Conservation (phyloP, 768 basidiomycete genomes). For the Daedalea quercina region DNA sequence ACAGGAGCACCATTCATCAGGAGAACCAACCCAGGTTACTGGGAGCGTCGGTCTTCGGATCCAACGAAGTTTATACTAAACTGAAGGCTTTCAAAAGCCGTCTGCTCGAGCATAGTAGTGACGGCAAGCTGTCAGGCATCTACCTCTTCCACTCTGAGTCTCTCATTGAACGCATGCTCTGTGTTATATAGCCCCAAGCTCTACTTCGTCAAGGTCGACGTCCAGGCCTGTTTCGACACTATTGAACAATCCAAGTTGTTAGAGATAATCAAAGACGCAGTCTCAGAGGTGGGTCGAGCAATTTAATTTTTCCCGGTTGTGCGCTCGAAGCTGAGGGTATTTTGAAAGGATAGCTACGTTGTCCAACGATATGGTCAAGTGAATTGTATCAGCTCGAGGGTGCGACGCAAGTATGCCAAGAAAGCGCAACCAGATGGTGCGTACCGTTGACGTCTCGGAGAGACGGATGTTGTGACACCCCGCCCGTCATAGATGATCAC, state of each 20-base stretch:
- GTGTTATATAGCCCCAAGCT: constrained; percentile 61
- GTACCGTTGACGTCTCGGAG: neutral
- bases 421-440: constrained; percentile 66
- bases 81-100: constrained; percentile 64
- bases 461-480: neutral
- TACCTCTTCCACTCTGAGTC: neutral
- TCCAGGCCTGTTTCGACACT: constrained; percentile 93
- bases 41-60: constrained; percentile 78
- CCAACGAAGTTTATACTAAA: constrained; percentile 73
- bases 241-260: constrained; percentile 87
- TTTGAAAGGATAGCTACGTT: constrained; percentile 61
- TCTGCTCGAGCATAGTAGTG: constrained; percentile 23
- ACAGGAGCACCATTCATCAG: constrained; percentile 31
- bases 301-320: no score
- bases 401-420: constrained; percentile 49
- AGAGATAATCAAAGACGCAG: constrained; percentile 61
- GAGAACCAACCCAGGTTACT: constrained; percentile 52
- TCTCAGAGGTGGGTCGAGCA: constrained; percentile 80
- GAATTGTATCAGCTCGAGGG: constrained; percentile 44
- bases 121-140: neutral
- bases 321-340: no score
- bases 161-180: neutral
- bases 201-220: constrained; percentile 96
- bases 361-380: constrained; percentile 68
- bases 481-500: constrained; percentile 51